These are phyloP conservation scores for Leptodontidium sp. DNA, from an alignment of 2,329 filamentous ascomycete species.

Conservation along the genomic window DNA sequence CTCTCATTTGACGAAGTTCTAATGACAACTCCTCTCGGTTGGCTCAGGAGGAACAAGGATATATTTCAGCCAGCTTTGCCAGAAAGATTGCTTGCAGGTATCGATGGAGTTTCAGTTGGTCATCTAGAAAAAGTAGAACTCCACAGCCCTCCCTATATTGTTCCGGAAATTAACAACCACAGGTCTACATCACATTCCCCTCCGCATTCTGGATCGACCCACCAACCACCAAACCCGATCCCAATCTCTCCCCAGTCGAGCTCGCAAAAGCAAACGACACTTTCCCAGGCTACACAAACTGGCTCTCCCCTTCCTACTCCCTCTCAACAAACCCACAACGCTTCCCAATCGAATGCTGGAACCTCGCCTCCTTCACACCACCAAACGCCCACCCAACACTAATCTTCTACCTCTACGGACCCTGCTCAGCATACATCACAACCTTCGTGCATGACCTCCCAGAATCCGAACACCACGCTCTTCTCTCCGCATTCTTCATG, in stretches of 20 bases:
- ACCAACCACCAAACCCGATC: slow-evolving; percentile 8
- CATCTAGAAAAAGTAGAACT: slow-evolving; percentile 59
- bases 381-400: slow-evolving; percentile 67
- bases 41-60: slow-evolving; percentile 52
- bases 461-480: slow-evolving; percentile 41
- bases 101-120: slow-evolving; percentile 50
- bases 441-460: slow-evolving; percentile 21
- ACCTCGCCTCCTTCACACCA: slow-evolving; percentile 62
- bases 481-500: slow-evolving; percentile 57
- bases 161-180: not conserved
- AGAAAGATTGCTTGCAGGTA: slow-evolving; percentile 52
- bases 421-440: slow-evolving; percentile 49
- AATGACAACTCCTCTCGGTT: slow-evolving; percentile 60
- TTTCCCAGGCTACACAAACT: slow-evolving; percentile 63
- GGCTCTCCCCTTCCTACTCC: slow-evolving; percentile 65
- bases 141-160: not conserved
- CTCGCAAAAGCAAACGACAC: slow-evolving; percentile 25
- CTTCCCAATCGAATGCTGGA: slow-evolving; percentile 70
- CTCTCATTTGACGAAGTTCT: slow-evolving; percentile 53
- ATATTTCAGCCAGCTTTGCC: slow-evolving; percentile 56
- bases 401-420: slow-evolving; percentile 69
- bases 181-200: slow-evolving; percentile 62
- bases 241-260: slow-evolving; percentile 17
- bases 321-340: slow-evolving; percentile 55
- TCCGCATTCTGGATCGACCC: slow-evolving; percentile 63